Evolutionary conservation across 2,329 filamentous ascomycete species (phyloP), one percentile per base, ranked within the genome.

Genomic region (Talaromyces islandicus): DNA sequence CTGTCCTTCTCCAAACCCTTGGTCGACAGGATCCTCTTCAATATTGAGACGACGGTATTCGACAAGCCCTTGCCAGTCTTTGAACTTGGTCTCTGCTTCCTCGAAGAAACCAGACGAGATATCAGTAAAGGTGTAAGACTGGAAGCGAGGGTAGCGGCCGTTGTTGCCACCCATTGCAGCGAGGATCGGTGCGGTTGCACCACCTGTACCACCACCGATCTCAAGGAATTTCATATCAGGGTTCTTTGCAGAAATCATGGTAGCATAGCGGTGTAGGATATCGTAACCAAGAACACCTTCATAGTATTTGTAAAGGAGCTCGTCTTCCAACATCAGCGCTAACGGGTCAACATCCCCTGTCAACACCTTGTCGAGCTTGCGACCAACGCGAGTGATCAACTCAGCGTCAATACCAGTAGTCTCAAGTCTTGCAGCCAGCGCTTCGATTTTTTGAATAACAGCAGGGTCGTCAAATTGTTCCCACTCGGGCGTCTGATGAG

Each of bases 181-280:
- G 2, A 81, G 64, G 3, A 80, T 65, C 0, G 56, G 57, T 1
- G 68, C 63, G 0, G 79, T 81, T 0, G 77, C 69, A 12, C 71
- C 72, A 4, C 78, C 79, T 4, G 76, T 78, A 1, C 80, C 79
- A 14, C 75, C 78, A 25, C 78, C 78, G 17, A 72, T 72, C 55
- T 80, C 78, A 7, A 82, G 62, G 29, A 81, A 71, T 4, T 75
- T 74, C 54, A 77, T 68, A 21, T 71, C 70, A 0, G 79, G 79
- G 54, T 75, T 75, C 1, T 74, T 71, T 55, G 77, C 69, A 0
- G 68, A 57, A 6, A 82, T 68, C 30, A 74, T 71, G 11, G 67
- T 66, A n/a, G 73, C 66, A n/a, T 75, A 66, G 17, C 64, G 41
- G 32, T 65, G 67, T 19, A 32, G 24, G 12, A 21, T 21, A 46